Conservation (phyloP, 1,139 yeast genomes). For the Taiozyma onychis region DNA sequence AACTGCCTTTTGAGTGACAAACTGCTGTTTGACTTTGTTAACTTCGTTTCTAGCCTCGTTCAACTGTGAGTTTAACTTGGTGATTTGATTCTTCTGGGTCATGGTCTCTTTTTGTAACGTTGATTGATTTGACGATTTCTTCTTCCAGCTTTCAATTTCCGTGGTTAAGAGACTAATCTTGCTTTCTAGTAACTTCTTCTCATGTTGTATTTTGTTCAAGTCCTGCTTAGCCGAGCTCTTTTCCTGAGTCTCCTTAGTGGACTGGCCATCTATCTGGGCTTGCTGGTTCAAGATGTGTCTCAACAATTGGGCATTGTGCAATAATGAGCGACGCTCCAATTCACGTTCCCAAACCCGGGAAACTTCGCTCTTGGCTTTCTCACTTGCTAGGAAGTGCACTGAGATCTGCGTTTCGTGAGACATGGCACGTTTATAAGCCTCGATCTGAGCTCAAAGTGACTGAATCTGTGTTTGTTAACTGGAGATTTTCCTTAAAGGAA, state of each 20-base stretch:
- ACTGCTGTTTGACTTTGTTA: slow-evolving; percentile 19
- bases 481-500: neutral
- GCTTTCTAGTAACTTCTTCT: slow-evolving; percentile 20
- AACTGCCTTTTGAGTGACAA: slow-evolving; percentile 28
- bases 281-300: slow-evolving; percentile 17
- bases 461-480: neutral
- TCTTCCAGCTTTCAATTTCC: slow-evolving; percentile 21
- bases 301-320: slow-evolving; percentile 15
- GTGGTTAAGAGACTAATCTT: slow-evolving; percentile 10
- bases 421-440: neutral
- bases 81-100: slow-evolving; percentile 17
- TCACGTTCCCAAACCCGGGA: slow-evolving; percentile 11
- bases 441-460: neutral
- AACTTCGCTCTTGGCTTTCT: slow-evolving; percentile 4
- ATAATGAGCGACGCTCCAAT: slow-evolving; percentile 12
- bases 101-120: slow-evolving; percentile 19
- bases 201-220: slow-evolving; percentile 14
- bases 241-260: slow-evolving; percentile 10
- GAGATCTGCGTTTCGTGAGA: slow-evolving; percentile 4
- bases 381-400: slow-evolving; percentile 3
- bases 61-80: slow-evolving; percentile 17
- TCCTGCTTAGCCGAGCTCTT: slow-evolving; percentile 15
- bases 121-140: slow-evolving; percentile 15
- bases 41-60: slow-evolving; percentile 15
- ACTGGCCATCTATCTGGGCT: slow-evolving; percentile 6